Evolutionary conservation across 768 basidiomycete species (phyloP), one percentile per base, ranked within the genome.

Genomic region (Clathrus columnatus): DNA sequence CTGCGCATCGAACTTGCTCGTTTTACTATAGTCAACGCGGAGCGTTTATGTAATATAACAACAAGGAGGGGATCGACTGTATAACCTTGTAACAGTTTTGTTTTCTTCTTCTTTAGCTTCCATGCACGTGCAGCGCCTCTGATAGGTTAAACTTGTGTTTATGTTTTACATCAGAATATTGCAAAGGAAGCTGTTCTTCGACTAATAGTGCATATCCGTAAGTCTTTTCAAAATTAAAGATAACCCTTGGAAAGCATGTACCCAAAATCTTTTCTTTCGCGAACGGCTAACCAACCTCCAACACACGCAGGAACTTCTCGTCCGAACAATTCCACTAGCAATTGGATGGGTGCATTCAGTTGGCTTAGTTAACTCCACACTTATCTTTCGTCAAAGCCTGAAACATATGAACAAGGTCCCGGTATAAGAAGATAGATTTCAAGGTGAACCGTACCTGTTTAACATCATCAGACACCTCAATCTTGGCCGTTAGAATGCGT

Each of bases 291-390:
- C 93, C 92, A 96, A 29, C 78, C 71, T 51, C 76, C 75, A 95
- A 71, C 0, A 88, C 89, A 61, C 82, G 83, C 0, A 96, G 73
- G 64, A 95, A 87, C 66, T 95, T 96, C 64, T 92, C 1, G 93
- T 95, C 4, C 92, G 79, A 5, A 84, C 81, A 21, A 94, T 72
- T 24, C 74, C 72, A 29, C 76, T 78, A 8, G 81, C 79, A 47
- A 95, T 67, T 11, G 95, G 75, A 68, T 94, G 89, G 0, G 91
- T 95, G 62, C 85, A 90, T 52, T 90, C 82, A 1, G 67, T 63
- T 0, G 85, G 73, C 29, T 80, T 77, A 1, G 76, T 74, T 7
- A 83, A 71, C 59, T 77, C 81, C 7, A 79, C 83, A 0, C 91
- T 91, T 0, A 93, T 67, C n/a, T 61, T 79, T 82, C 1, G 65